Percentiles rank a stretch among this genome's conserved stretches.
These are phyloP conservation scores for Syzygium aqueum DNA, from an alignment of 345 rosid species.

Conservation along the genomic window DNA sequence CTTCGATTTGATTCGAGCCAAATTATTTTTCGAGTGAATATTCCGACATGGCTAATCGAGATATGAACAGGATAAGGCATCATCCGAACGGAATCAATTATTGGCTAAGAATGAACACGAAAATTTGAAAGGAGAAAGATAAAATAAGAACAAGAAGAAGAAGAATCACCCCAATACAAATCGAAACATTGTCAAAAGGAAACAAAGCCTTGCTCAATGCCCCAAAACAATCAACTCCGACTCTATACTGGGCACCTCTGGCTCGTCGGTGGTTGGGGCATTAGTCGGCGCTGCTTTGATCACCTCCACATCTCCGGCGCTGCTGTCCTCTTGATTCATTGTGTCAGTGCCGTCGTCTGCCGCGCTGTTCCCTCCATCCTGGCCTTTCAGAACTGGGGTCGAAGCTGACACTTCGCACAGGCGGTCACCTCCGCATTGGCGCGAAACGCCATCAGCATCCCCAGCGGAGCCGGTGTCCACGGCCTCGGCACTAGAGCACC, in stretches of 20 bases:
- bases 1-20: background rate
- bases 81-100: background rate
- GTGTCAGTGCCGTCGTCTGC: background rate
- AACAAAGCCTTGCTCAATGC: background rate
- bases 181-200: background rate
- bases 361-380: background rate
- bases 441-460: background rate
- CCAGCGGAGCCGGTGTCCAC: background rate
- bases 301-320: background rate
- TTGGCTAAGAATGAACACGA: background rate
- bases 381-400: background rate
- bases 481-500: background rate
- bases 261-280: background rate
- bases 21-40: background rate
- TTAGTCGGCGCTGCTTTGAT: background rate
- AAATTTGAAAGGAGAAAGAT: background rate
- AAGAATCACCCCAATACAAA: background rate
- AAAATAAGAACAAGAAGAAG: background rate
- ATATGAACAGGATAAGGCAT: background rate
- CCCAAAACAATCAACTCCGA: background rate
- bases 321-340: background rate
- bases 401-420: background rate
- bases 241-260: background rate
- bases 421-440: background rate
- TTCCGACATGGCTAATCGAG: background rate